A percentile compares a stretch with the other conserved stretches of the same genome.
Evolutionary conservation across 768 basidiomycete genomes (phyloP).

Genomic region (Podaxis pistillaris): DNA sequence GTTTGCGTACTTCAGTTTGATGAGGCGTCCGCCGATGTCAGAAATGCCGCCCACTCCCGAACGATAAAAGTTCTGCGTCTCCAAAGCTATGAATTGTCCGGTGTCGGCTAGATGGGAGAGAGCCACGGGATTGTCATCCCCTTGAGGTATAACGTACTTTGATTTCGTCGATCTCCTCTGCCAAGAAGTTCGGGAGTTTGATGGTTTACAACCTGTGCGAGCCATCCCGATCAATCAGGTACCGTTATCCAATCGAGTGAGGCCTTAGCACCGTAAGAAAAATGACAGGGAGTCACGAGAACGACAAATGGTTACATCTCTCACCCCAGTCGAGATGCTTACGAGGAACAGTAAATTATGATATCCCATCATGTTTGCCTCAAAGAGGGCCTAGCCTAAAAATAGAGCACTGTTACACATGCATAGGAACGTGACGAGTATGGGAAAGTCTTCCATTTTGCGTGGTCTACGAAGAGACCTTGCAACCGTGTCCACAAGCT

Average conservation of each 20-base stretch:
- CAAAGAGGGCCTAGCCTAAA: background rate
- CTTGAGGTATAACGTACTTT: too few species aligned
- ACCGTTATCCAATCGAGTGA: too few species aligned
- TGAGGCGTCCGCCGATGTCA: constrained; percentile 6
- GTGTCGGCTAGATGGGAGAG: background rate
- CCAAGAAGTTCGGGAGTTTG: background rate
- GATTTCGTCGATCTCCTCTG: background rate
- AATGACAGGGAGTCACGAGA: background rate
- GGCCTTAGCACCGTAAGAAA: background rate
- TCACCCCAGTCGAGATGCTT: background rate
- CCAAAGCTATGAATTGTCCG: background rate
- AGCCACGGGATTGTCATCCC: background rate
- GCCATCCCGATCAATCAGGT: background rate
- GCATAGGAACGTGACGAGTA: background rate
- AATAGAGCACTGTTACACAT: background rate
- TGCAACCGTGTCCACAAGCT: background rate
- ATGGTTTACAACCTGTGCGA: background rate
- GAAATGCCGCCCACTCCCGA: background rate
- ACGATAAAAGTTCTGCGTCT: background rate
- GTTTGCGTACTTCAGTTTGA: background rate
- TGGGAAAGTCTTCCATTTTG: background rate
- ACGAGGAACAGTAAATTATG: background rate
- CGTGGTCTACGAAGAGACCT: background rate
- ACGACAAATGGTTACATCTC: background rate
- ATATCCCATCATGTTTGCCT: background rate